Evolutionary conservation across 2,329 filamentous ascomycete genomes (phyloP), one percentile per base, ranked within the genome.

Genomic region (Pyrenochaeta sp.): DNA sequence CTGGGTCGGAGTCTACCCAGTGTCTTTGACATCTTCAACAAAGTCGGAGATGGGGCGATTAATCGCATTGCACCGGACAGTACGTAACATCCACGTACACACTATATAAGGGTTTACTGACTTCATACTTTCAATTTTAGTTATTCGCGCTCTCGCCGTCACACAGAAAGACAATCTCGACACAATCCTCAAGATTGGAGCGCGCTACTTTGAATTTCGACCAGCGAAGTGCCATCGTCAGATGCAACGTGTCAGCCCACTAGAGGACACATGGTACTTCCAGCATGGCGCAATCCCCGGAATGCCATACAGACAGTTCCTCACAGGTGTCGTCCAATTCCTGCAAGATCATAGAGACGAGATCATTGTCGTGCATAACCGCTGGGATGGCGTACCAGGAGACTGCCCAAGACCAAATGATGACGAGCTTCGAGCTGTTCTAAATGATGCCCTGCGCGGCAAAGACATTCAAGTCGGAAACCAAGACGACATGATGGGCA

Each of bases 141-240:
- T 85, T 65, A 78, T 85, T 63, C 74, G 76, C 54, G 81, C 80
- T 6, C 75, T 84, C 1, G 80, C 82, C 56, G 78, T 84, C 46
- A 85, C 82, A 7, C 83, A 85, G 50, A 85, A 85, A 61, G 82
- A 85, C 60, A 71, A 67, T 2, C 71, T 84, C 0, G 63, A 73
- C 8, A 74, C 75, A 6, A 81, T 85, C 45, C 76, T 85, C 49
- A 70, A 70, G 39, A 75, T 84, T 37, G 83, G 82, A 0, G 81
- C 81, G 0, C 67, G 83, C 3, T 85, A 85, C 70, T 85, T 85
- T 52, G 83, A 84, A 68, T 84, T 84, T 63, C 73, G 83, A 5
- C 83, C 83, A 0, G 82, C 82, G 0, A 79, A 81, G 56, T 78
- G 82, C 50, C 81, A 83, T 65, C 69, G 72, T 1, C 73, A 74